Evolutionary conservation across 352 stramenopile genomes (phyloP), one percentile per base, ranked within the genome.

Genomic region (Sclerospora graminicola): DNA sequence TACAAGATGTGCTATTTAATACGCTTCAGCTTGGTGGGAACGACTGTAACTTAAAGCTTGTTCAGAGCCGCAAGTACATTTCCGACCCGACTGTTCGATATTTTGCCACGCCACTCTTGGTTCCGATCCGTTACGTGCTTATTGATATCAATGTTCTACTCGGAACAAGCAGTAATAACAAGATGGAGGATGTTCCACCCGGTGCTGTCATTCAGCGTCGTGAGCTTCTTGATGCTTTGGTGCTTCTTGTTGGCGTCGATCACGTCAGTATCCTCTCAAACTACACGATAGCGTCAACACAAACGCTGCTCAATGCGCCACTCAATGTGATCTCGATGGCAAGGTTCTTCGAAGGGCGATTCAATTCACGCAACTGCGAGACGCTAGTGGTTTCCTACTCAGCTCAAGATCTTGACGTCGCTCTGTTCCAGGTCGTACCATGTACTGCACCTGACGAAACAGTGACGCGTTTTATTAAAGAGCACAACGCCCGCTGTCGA

Each of bases 21-120:
- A 88, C 75, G 4, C 57, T 82, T 5, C 50, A 65, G 35, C 60
- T 80, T 20, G 75, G 70, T 32, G 76, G 69, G 7, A 71, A 71
- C 44, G 68, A 85, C 43, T 84, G 73, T 51, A 78, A 93, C 34
- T 60, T 93, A 31, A 85, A 86, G 48, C 71, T 93, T 24, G 81
- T 93, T 45, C 78, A 90, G 48, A 89, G 74, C 33, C 74, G 73
- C 37, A 48, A 76, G 26, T 68, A 87, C 31, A 89, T 93, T 28
- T 60, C 63, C 14, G 67, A 81, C 15, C 76, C 76, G 5, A 61
- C 37, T 1, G 59, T 76, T 8, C 53, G 64, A 10, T 74, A 82
- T 41, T 46, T 61, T 24, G 74, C 74, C n/a, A 67, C 41, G n/a
- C 45, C 60, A 11, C 64, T 74, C 16, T 51, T 53, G 18, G 57